These are phyloP conservation scores for Gamarada debralockiae DNA, from an alignment of 495 filamentous ascomycete species.

Conservation along the genomic window DNA sequence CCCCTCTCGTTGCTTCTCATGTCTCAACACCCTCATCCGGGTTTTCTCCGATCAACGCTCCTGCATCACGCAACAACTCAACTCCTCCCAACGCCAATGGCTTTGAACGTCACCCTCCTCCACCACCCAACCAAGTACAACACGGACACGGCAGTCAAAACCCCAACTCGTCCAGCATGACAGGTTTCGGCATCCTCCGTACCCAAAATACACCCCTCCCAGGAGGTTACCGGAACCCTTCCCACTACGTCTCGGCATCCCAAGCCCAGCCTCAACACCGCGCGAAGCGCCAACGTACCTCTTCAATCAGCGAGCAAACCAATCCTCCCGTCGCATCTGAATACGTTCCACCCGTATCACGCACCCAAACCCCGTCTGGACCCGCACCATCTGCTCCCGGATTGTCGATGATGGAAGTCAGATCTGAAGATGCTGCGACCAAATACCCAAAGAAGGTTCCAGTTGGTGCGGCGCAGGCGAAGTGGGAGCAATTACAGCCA, in stretches of 20 bases:
- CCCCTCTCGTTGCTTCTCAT: neutral
- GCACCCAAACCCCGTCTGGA: neutral
- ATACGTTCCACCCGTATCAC: neutral
- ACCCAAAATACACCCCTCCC: too few relatives aligned
- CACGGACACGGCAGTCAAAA: too few relatives aligned
- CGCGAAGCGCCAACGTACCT: neutral
- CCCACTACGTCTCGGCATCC: neutral
- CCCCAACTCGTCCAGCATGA: neutral
- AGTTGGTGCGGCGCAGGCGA: neutral
- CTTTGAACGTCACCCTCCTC: too few relatives aligned
- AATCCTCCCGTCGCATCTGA: neutral
- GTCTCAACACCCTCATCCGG: neutral
- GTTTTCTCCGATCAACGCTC: constrained; percentile 8
- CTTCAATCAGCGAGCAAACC: neutral
- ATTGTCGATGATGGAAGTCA: neutral
- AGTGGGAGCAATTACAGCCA: neutral
- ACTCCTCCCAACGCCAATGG: too few relatives aligned
- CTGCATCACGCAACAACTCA: too few relatives aligned
- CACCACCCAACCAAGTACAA: too few relatives aligned
- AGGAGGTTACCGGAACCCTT: neutral
- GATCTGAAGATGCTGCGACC: neutral
- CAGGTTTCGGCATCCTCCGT: neutral
- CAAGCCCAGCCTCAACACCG: neutral
- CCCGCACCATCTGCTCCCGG: neutral
- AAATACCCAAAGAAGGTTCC: neutral